Conservation (phyloP, 352 stramenopile genomes). For the Phytophthora litchii region DNA sequence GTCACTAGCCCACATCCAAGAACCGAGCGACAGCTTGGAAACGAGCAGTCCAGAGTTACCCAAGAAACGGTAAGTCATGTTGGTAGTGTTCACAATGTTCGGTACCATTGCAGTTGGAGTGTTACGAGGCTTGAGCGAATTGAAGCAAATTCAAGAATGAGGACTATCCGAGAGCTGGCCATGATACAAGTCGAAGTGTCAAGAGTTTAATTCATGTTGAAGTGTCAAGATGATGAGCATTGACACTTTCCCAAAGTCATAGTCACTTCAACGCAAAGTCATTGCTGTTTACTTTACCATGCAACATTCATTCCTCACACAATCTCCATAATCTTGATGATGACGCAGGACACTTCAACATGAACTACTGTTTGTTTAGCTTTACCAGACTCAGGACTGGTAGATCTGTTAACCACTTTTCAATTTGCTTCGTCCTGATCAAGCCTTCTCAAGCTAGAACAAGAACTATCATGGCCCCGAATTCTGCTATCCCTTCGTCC, state of each 20-base stretch:
- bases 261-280: too few relatives aligned
- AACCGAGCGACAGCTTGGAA: constrained; percentile 7
- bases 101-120: not conserved
- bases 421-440: not conserved
- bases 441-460: not conserved
- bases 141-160: constrained; percentile 2
- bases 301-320: too few relatives aligned
- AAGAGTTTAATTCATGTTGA: too few relatives aligned
- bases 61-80: constrained; percentile 15
- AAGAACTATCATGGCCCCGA: not conserved
- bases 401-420: not conserved
- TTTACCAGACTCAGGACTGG: too few relatives aligned
- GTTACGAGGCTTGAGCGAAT: not conserved
- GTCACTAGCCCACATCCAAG: constrained; percentile 17
- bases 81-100: not conserved
- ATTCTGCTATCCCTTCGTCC: not conserved
- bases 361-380: too few relatives aligned
- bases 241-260: too few relatives aligned
- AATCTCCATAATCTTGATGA: too few relatives aligned
- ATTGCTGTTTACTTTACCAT: too few relatives aligned
- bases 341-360: too few relatives aligned
- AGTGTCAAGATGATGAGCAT: too few relatives aligned
- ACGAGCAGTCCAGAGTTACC: constrained; percentile 8
- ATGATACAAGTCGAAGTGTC: too few relatives aligned
- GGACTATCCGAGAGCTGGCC: too few relatives aligned